Percentiles rank a stretch among this genome's conserved stretches.
These are phyloP conservation scores for Penicillium daleae DNA, from an alignment of 495 filamentous ascomycete species.

Conservation along the genomic window DNA sequence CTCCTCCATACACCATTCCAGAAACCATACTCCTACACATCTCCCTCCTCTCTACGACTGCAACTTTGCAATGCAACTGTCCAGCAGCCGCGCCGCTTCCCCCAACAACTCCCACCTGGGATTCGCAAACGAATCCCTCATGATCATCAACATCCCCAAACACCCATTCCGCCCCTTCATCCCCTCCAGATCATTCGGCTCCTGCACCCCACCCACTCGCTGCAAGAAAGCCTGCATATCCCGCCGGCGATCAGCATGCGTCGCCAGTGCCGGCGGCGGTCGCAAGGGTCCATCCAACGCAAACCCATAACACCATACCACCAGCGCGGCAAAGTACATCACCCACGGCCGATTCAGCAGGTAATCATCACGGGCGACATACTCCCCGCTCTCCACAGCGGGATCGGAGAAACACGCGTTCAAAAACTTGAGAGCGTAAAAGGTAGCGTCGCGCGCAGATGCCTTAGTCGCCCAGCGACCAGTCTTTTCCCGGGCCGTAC, in stretches of 20 bases:
- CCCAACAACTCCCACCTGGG: constrained; percentile 90
- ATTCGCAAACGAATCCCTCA: constrained; percentile 78
- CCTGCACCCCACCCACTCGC: constrained; percentile 71
- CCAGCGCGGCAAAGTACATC: constrained; percentile 89
- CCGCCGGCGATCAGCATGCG: constrained; percentile 64
- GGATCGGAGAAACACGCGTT: constrained; percentile 73
- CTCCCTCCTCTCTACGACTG: constrained; percentile 17
- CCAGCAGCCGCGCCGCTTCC: constrained; percentile 79
- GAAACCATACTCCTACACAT: not conserved
- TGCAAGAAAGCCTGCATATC: constrained; percentile 82
- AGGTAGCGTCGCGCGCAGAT: constrained; percentile 88
- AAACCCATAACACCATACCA: constrained; percentile 95
- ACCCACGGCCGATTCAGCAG: constrained; percentile 95
- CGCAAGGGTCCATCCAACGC: constrained; percentile 81
- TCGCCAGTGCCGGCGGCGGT: constrained; percentile 53
- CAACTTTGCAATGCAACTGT: constrained; percentile 75
- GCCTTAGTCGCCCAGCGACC: constrained; percentile 90
- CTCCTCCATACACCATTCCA: too few relatives aligned
- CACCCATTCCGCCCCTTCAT: constrained; percentile 81
- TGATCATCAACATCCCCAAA: constrained; percentile 77
- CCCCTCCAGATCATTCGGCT: constrained; percentile 77
- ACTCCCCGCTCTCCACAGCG: constrained; percentile 49
- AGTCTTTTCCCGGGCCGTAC: constrained; percentile 75
- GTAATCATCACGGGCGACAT: constrained; percentile 86
- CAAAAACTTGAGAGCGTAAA: constrained; percentile 89